These are phyloP conservation scores for Eimeria falciformis DNA, from an alignment of 169 alveolate genomes.

Conservation along the genomic window DNA sequence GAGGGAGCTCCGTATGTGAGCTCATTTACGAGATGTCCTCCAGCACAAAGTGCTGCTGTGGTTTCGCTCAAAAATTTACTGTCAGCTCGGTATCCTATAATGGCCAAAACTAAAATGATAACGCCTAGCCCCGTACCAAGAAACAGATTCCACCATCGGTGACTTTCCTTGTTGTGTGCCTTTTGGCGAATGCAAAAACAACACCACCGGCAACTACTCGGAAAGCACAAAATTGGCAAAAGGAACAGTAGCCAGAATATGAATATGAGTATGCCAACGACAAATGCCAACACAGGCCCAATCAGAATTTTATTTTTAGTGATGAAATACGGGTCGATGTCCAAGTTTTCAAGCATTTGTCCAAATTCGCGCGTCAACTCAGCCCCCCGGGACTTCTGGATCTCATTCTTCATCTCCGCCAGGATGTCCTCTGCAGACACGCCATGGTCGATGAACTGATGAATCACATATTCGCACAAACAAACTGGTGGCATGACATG, in stretches of 20 bases:
- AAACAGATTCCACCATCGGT: not conserved
- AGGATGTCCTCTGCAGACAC: conserved; percentile 22
- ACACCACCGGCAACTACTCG: conserved; percentile 18
- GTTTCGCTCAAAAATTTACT: conserved; percentile 26
- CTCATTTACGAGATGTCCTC: conserved; percentile 49
- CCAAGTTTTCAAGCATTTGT: not conserved
- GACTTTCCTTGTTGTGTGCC: conserved; percentile 12
- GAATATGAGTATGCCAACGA: conserved; percentile 30
- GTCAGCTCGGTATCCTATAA: conserved; percentile 35
- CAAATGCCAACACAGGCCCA: not conserved
- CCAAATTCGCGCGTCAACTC: not conserved
- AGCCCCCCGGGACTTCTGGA: not conserved
- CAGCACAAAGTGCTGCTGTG: conserved; percentile 60
- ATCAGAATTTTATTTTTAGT: not conserved
- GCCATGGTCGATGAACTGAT: conserved; percentile 46
- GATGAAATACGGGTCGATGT: conserved; percentile 1
- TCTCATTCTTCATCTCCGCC: conserved; percentile 40
- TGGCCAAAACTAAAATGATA: not conserved
- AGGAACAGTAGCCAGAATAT: not conserved
- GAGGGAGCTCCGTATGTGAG: conserved; percentile 45
- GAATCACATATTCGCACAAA: not conserved
- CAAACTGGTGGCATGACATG: not conserved
- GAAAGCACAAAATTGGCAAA: conserved; percentile 13
- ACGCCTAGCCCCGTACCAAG: not conserved
- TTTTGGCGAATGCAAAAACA: conserved; percentile 53